A percentile compares a stretch with the other conserved stretches of the same genome.
phyloP scores from a whole-genome alignment of 1,284 basidiomycete species.

The Leccinum pachyderme region DNA sequence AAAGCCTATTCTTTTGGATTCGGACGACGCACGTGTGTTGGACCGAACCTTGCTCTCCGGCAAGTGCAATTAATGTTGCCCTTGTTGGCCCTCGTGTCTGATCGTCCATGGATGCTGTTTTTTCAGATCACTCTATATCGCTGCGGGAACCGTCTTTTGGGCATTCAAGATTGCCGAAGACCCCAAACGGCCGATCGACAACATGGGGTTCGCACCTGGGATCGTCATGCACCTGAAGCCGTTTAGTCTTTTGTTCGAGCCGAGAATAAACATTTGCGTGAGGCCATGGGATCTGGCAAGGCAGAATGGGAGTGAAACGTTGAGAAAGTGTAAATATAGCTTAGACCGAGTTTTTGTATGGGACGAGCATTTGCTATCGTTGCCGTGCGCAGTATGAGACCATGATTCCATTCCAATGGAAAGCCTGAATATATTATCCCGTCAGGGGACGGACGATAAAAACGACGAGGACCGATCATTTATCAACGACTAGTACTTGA shows the following conservation, averaged over 20 bases:
- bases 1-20: conserved; percentile 60
- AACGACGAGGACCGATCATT: too few relatives aligned
- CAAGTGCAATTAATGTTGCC: conserved; percentile 4
- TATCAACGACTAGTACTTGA: too few relatives aligned
- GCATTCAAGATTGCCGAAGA: conserved; percentile 53
- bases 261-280: conserved; percentile 29
- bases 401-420: background rate
- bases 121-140: conserved; percentile 54
- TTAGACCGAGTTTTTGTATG: background rate
- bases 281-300: conserved; percentile 6
- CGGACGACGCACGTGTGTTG: conserved; percentile 60
- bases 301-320: background rate
- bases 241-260: conserved; percentile 52
- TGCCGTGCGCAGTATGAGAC: background rate
- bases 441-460: conserved; percentile 9
- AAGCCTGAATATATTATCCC: conserved; percentile 41
- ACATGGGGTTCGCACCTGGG: conserved; percentile 53
- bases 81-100: background rate
- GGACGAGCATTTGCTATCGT: background rate
- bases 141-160: conserved; percentile 59
- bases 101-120: background rate
- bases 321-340: background rate
- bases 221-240: conserved; percentile 56
- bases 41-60: conserved; percentile 52
- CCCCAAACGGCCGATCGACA: conserved; percentile 50